Base-by-base conservation (phyloP, 768 basidiomycete genomes). In the Lactarius deliciosus region DNA sequence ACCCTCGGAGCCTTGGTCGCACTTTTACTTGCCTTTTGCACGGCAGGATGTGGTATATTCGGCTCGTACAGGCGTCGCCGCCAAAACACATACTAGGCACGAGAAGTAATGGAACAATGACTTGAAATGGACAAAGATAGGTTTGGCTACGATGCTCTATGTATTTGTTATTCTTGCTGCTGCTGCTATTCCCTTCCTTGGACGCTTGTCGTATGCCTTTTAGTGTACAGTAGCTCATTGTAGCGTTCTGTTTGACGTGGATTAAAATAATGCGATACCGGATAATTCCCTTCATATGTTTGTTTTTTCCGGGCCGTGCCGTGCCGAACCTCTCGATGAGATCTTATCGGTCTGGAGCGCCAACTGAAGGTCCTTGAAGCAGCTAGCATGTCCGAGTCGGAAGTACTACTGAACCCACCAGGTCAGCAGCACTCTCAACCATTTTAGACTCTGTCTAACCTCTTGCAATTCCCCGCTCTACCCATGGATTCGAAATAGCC, bases 1-100 rank as follows among this genome's bases (percentile, higher is more conserved):
- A 89, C 88, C 3, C 81, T 94, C 54, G 91, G 85, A 64, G 91
- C 91, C 1, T 78, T 90, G 59, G 81, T 85, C 61, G 81, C 91
- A 1, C 81, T 94, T 57, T 68, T 87, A 53, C 66, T 92, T 18
- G 87, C 83, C 30, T 88, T 88, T 77, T 89, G 88, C 76, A 81
- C 85, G 2, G 82, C 85, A 16, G 79, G 83, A 4, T 86, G 86
- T 70, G 89, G 89, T 36, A 79, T 85, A 60, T 91, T 88, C 73
- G 88, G 90, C 7, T 77, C 82, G 64, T 92, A 89, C 77, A 82
- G 81, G 70, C 80, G 75, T 50, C 70, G 69, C 16, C 71, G 76
- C 57, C 69, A 72, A 38, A 6, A 9, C 50, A 65, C 61, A n/a
- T 76, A 73, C 65, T 77, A 65, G 68, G 40, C 8, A 53, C 28